Conservation (phyloP, 441 rosid species). For the Adansonia madagascariensis region DNA sequence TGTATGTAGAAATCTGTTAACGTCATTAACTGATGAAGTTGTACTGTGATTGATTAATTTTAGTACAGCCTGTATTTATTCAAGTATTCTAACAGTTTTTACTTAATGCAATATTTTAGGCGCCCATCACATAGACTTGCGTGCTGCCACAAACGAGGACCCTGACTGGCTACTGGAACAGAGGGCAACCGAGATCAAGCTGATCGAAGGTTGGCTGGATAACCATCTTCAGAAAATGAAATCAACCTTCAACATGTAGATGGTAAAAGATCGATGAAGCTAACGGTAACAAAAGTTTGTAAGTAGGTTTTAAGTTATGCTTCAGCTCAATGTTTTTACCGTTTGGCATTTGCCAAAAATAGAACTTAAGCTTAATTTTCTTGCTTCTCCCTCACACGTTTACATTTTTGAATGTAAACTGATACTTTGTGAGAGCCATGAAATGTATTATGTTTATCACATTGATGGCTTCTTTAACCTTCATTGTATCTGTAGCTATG, state of each 20-base stretch:
- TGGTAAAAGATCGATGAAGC: neutral
- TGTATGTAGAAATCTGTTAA: neutral
- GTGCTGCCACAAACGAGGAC: conserved; percentile 64
- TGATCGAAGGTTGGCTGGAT: conserved; percentile 74
- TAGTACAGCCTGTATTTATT: neutral
- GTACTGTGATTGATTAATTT: neutral
- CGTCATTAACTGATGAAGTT: neutral
- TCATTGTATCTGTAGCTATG: too few species aligned
- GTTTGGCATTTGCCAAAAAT: neutral
- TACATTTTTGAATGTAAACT: neutral
- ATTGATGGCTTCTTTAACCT: too few species aligned
- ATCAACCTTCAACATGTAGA: conserved; percentile 40
- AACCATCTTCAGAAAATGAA: conserved; percentile 44
- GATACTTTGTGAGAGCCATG: neutral
- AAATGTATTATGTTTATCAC: neutral
- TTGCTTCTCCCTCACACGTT: neutral
- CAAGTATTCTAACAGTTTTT: neutral
- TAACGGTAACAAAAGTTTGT: neutral
- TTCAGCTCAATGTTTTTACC: neutral
- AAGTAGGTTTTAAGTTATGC: neutral
- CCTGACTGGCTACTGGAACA: conserved; percentile 80
- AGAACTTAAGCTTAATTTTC: neutral
- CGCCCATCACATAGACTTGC: conserved; percentile 84
- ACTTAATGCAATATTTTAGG: conserved; percentile 43
- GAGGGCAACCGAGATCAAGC: conserved; percentile 62